Evolutionary conservation across 2,329 filamentous ascomycete genomes (phyloP).

Genomic region (Camptophora hylomeconis): DNA sequence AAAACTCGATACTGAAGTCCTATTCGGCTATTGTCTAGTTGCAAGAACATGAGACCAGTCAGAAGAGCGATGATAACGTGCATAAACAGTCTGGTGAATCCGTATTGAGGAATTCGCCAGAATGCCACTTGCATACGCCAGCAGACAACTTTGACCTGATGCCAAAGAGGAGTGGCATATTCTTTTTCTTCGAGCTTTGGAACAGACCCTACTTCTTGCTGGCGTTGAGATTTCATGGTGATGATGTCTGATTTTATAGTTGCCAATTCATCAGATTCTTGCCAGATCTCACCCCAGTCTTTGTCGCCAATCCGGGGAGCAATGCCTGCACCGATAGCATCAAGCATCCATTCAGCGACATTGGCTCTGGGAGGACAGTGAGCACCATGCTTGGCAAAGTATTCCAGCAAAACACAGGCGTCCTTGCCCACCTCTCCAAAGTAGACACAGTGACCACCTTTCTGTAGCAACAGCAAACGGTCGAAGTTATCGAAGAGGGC

Average conservation of each 20-base stretch:
- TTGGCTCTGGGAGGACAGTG: slow-evolving; percentile 40
- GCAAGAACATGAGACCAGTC: slow-evolving; percentile 66
- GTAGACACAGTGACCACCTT: slow-evolving; percentile 70
- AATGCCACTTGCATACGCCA: slow-evolving; percentile 62
- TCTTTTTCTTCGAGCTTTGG: slow-evolving; percentile 49
- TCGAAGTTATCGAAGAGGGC: slow-evolving; percentile 83
- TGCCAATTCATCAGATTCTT: slow-evolving; percentile 56
- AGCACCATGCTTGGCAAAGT: slow-evolving; percentile 41
- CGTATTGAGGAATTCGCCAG: slow-evolving; percentile 80
- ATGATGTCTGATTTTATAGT: slow-evolving; percentile 53
- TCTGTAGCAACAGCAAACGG: slow-evolving; percentile 62
- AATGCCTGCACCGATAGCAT: slow-evolving; percentile 62
- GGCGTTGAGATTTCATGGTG: slow-evolving; percentile 51
- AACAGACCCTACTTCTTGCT: slow-evolving; percentile 31
- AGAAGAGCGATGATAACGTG: slow-evolving; percentile 67
- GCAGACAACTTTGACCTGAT: slow-evolving; percentile 67
- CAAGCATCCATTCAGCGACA: slow-evolving; percentile 37
- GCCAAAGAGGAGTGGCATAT: slow-evolving; percentile 66
- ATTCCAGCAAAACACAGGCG: slow-evolving; percentile 54
- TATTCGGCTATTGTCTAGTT: slow-evolving; percentile 60
- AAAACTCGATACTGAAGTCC: slow-evolving; percentile 79
- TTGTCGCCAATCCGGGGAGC: slow-evolving; percentile 56
- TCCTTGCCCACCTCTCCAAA: slow-evolving; percentile 74
- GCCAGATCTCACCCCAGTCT: slow-evolving; percentile 75
- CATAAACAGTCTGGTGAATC: slow-evolving; percentile 77